Evolutionary conservation across 2,329 filamentous ascomycete species (phyloP), one percentile per base, ranked within the genome.

Genomic region (Teratosphaeriaceae sp.): DNA sequence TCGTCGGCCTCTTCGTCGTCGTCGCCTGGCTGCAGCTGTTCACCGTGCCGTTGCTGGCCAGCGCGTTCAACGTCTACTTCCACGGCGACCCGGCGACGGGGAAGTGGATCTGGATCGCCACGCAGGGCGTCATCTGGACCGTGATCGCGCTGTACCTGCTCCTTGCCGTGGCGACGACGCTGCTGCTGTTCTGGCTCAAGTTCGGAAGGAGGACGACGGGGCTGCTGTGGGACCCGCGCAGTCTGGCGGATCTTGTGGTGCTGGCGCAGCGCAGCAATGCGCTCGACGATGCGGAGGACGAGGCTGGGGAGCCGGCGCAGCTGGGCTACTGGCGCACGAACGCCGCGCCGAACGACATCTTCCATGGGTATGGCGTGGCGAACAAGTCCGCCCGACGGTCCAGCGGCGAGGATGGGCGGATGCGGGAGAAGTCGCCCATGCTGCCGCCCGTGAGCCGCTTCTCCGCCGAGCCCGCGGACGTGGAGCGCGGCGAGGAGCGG

Each of bases 261-360:
- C 72, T 96, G 9, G 73, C 94, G 20, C 82, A 87, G 50, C 78
- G 84, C 46, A 89, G 86, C 50, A 95, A 94, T 63, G 79, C 83
- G 15, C 73, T 88, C 38, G 70, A 73, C 18, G 73, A 79, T 33
- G 64, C 66, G 6, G 68, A 65, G 13, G 70, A 72, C 37, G 57
- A 65, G 23, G 71, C 79, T 23, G 12, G 4, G 24, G 72, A 77
- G 33, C 69, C 65, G 38, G 75, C 71, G 56, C 77, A 73, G 47
- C 74, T 96, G n/a, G 88, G 89, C 5, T 94, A 94, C 64, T 96
- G 89, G 87, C 78, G 78, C 45, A 79, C 81, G 20, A 79, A 80
- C 15, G 79, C 79, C 43, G 72, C 74, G 47, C 74, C 76, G 3
- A 72, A 71, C 16, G 79, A 81, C 16, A 70, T 88, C 20, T 94